Evolutionary conservation across 176 grass and related monocot species (phyloP), one percentile per base, ranked within the genome.

Genomic region (Carex parvula): DNA sequence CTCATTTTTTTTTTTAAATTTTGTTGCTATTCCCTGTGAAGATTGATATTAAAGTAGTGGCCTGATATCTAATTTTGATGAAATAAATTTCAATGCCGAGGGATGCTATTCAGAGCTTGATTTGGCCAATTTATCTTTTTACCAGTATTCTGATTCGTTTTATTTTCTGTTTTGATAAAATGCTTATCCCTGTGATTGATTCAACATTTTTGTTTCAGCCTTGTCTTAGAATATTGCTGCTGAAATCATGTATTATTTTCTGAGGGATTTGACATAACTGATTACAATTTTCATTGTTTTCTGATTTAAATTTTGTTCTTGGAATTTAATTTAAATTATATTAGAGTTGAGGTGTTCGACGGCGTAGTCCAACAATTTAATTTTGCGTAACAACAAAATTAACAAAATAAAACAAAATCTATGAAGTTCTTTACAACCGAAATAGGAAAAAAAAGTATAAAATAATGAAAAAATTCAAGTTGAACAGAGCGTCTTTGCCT

Each of bases 131-230:
- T 24, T 13, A 22, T n/a, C 0, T 35, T 18, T 7, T 42, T 70
- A 10, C 4, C 29, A 42, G 6, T 21, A 44, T 9, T 46, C 16
- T 42, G 33, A 6, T 74, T 2, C 1, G 68, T 71, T 44, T 68
- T 15, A 15, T 8, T 33, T 16, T 35, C 6, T 67, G 5, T 33
- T 69, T 39, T 70, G 7, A n/a, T 70, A 24, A 29, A 29, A 76
- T 76, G 20, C 11, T 11, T 53, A 29, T 57, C 73, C 73, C 73
- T 57, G 53, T 78, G 73, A 78, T 57, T 78, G 73, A 32, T 57
- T 35, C 18, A 57, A 32, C 24, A 78, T 57, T 78, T 78, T 78
- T 78, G 73, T 78, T 78, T 78, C 73, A 78, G 73, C 73, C 73
- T 78, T 78, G 52, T 78, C 73, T 78, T 78, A 78, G 73, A 57